Evolutionary conservation across 495 filamentous ascomycete species (phyloP), one percentile per base, ranked within the genome.

Genomic region (Aspergillus campestris): DNA sequence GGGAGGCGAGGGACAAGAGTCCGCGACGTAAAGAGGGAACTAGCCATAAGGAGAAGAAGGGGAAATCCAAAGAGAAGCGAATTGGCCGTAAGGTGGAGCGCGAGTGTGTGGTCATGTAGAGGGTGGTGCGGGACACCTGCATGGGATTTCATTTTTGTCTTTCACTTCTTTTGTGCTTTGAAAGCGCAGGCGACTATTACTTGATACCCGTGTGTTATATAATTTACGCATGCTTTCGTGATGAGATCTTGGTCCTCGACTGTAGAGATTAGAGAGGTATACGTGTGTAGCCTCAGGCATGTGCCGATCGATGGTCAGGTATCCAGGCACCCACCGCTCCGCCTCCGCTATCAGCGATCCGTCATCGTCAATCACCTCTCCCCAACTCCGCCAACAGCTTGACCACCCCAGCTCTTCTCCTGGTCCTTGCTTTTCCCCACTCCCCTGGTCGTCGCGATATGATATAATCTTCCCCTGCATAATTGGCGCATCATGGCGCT

Each of bases 71-170:
- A 45, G 70, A 68, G 52, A 78, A 67, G 48, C 18, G 18, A 24
- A 69, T 48, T 58, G 68, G 50, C 62, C 58, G 48, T 30, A 72
- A 64, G 38, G 78, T 80, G 7, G 87, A 94, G 42, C 70, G 86
- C 38, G 86, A 91, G 58, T 94, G 87, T 66, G 51, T 65, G 28
- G 60, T 81, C 34, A 78, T 80, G 72, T 81, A 60, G 69, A 46
- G 10, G 35, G 32, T 39, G 18, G 3, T 15, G 10, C 38, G 9
- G 32, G 32, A 42, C 18, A 24, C 18, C 18, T 24, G 18, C 18
- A 24, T 24, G 18, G 18, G 18, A 24, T 1, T 24, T 24, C 4
- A 24, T 24, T 1, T 2, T 24, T 24, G 1, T 24, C 18, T 24
- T 24, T 24, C n/a, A n/a, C n/a, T n/a, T 24, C 2, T 24, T 24